Percentiles rank a stretch among this genome's conserved stretches.
Conservation (phyloP, 2,329 filamentous ascomycete genomes). For the Ceratocystis destructans region DNA sequence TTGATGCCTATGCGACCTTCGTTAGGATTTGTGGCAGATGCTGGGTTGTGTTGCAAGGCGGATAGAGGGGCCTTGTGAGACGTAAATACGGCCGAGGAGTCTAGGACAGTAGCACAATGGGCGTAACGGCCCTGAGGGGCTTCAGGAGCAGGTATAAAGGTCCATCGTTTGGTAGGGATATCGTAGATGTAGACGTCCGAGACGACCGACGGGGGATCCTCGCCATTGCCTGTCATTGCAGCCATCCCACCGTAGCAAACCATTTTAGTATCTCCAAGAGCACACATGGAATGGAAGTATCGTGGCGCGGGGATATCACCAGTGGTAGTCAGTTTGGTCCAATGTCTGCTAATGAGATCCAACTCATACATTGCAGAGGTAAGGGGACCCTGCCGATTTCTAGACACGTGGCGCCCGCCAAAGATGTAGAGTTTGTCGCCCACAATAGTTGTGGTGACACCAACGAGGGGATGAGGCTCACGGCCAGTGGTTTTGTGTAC, state of each 20-base stretch:
- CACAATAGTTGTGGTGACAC: conserved; percentile 85
- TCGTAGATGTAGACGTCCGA: conserved; percentile 96
- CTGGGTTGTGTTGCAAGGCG: conserved; percentile 78
- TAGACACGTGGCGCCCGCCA: conserved; percentile 74
- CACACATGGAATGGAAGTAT: conserved; percentile 95
- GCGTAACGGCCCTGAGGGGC: conserved; percentile 89
- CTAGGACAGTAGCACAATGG: conserved; percentile 84
- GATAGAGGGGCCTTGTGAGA: conserved; percentile 73
- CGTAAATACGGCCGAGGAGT: conserved; percentile 74
- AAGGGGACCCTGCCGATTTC: conserved; percentile 63
- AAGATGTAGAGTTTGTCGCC: conserved; percentile 97
- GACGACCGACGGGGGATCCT: conserved; percentile 82
- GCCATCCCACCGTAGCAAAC: conserved; percentile 99
- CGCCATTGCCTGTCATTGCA: conserved; percentile 30
- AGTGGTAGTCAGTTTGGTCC: conserved; percentile 73
- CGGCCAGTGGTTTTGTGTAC: conserved; percentile 76
- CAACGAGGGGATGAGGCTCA: conserved; percentile 82
- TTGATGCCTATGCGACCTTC: conserved; percentile 78
- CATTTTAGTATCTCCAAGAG: conserved; percentile 84
- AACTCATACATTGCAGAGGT: conserved; percentile 89
- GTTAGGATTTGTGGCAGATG: conserved; percentile 60
- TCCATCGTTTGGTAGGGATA: conserved; percentile 70
- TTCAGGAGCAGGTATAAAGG: conserved; percentile 64
- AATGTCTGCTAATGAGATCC: conserved; percentile 80
- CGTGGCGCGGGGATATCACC: conserved; percentile 81